A percentile compares a stretch with the other conserved stretches of the same genome.
phyloP scores from a whole-genome alignment of 2,329 filamentous ascomycete genomes.

The Scolecobasidium constrictum region DNA sequence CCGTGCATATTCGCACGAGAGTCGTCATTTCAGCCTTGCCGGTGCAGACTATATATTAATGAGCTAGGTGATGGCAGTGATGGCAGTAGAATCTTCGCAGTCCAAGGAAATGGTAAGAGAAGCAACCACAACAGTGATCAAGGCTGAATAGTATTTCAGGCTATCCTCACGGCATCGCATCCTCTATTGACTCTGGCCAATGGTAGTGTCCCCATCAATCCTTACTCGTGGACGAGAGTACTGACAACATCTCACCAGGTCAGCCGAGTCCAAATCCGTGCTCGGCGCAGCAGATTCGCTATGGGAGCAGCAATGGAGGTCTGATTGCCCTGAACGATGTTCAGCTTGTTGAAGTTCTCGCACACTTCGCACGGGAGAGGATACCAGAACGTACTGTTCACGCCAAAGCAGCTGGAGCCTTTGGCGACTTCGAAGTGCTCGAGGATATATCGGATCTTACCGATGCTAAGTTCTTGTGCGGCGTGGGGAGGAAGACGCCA shows the following conservation, averaged over 20 bases:
- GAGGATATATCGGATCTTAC: conserved; percentile 47
- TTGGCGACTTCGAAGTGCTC: conserved; percentile 51
- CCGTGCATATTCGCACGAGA: too few relatives aligned
- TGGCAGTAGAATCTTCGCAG: too few relatives aligned
- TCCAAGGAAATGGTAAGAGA: too few relatives aligned
- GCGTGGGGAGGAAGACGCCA: conserved; percentile 42
- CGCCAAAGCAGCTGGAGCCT: conserved; percentile 47
- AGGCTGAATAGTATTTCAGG: too few relatives aligned
- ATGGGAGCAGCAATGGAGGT: conserved; percentile 19
- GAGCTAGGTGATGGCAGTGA: too few relatives aligned
- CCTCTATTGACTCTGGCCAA: background rate
- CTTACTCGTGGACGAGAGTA: too few relatives aligned
- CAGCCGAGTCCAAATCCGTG: background rate
- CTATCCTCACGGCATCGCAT: too few relatives aligned
- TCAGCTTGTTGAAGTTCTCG: conserved; percentile 50
- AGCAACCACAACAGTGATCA: too few relatives aligned
- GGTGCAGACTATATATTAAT: too few relatives aligned
- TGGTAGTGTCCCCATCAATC: conserved; percentile 15
- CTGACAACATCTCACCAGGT: too few relatives aligned
- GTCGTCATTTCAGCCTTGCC: too few relatives aligned
- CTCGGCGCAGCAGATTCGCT: background rate
- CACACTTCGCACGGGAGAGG: conserved; percentile 51
- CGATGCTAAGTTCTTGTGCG: conserved; percentile 41
- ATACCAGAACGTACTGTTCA: conserved; percentile 52
- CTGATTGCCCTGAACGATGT: conserved; percentile 43